A percentile compares a stretch with the other conserved stretches of the same genome.
Evolutionary conservation across 306 rosid genomes (phyloP).

Genomic region (Glycyrrhiza uralensis): DNA sequence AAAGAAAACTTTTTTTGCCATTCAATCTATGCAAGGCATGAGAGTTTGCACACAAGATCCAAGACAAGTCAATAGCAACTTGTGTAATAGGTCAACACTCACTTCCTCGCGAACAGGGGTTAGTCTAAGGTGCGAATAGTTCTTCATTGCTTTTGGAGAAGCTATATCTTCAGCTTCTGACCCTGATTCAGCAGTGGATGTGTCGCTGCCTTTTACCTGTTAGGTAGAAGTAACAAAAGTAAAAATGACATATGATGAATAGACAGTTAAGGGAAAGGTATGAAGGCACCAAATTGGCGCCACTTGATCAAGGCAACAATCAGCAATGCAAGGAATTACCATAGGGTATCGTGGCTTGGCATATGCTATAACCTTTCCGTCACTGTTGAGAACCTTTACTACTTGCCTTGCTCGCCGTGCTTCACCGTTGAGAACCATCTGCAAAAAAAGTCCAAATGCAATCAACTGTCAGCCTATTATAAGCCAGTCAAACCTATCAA

Average conservation of each 20-base stretch:
- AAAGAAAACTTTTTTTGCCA: not conserved
- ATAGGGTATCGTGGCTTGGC: constrained; percentile 84
- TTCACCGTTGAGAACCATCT: constrained; percentile 90
- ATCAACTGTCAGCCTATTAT: constrained; percentile 18
- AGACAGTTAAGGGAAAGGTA: not conserved
- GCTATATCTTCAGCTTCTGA: constrained; percentile 95
- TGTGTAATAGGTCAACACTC: constrained; percentile 35
- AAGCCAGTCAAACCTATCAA: not conserved
- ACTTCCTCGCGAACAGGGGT: constrained; percentile 99
- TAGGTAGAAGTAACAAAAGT: constrained; percentile 16
- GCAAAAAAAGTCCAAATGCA: constrained; percentile 16
- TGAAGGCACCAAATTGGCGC: not conserved
- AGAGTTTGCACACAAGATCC: not conserved
- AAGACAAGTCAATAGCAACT: not conserved
- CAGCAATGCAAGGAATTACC: constrained; percentile 42
- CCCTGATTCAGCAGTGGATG: constrained; percentile 98
- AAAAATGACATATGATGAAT: not conserved
- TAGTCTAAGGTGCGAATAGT: constrained; percentile 79
- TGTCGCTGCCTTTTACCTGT: constrained; percentile 93
- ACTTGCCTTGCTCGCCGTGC: constrained; percentile 81
- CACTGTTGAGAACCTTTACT: constrained; percentile 80
- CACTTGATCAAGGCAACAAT: not conserved
- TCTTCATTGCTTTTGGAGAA: constrained; percentile 86
- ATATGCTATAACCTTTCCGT: constrained; percentile 85
- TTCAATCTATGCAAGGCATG: not conserved